Evolutionary conservation across 768 basidiomycete species (phyloP).

Genomic region (Suillus bovinus): DNA sequence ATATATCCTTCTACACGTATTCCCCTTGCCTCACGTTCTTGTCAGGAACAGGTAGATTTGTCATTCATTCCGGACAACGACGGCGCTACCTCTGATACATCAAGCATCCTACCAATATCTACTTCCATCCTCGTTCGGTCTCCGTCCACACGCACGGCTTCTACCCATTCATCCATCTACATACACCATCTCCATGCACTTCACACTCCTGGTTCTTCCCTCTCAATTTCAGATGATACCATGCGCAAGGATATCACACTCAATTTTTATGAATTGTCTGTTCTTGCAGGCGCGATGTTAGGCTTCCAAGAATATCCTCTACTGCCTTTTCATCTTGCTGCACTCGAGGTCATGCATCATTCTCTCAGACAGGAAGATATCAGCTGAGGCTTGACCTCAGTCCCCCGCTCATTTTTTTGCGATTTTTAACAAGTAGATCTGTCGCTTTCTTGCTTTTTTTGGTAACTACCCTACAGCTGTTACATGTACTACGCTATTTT

Average conservation of each 20-base stretch:
- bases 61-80: slow-evolving; percentile 37
- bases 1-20: slow-evolving; percentile 44
- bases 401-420: slow-evolving; percentile 6
- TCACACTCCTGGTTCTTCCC: slow-evolving; percentile 43
- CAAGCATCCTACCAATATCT: slow-evolving; percentile 53
- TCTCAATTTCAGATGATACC: slow-evolving; percentile 32
- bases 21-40: slow-evolving; percentile 42
- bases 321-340: slow-evolving; percentile 75
- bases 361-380: slow-evolving; percentile 34
- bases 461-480: slow-evolving; percentile 12
- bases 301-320: slow-evolving; percentile 49
- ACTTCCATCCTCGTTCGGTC: slow-evolving; percentile 59
- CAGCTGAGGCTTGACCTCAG: slow-evolving; percentile 18
- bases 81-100: slow-evolving; percentile 26
- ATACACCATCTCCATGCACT: slow-evolving; percentile 59
- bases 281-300: slow-evolving; percentile 47
- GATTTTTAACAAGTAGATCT: slow-evolving; percentile 13
- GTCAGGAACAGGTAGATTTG: slow-evolving; percentile 23
- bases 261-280: slow-evolving; percentile 69
- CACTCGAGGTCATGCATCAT: slow-evolving; percentile 60
- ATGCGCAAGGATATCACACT: slow-evolving; percentile 56
- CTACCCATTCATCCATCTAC: slow-evolving; percentile 49
- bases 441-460: slow-evolving; percentile 10
- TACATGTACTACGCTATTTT: slow-evolving; percentile 20
- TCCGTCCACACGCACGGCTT: slow-evolving; percentile 47